phyloP scores from a whole-genome alignment of 176 grass and related monocot genomes.

The Metroxylon sagu region DNA sequence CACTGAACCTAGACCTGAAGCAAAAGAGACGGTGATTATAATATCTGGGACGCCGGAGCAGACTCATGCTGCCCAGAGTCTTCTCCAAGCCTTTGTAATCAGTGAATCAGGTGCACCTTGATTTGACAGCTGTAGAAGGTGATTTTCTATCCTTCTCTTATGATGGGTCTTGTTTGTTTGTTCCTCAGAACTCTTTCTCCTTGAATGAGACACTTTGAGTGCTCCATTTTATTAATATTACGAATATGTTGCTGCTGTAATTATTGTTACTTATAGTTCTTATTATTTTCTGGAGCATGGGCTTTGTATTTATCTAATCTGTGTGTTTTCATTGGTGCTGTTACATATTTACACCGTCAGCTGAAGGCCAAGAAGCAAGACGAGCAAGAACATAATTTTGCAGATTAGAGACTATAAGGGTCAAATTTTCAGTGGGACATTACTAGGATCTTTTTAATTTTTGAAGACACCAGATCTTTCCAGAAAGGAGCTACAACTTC shows the following conservation, averaged over 20 bases:
- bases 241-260: too few relatives aligned
- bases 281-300: neutral
- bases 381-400: slow-evolving; percentile 8
- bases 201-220: too few relatives aligned
- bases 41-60: slow-evolving; percentile 78
- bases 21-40: slow-evolving; percentile 50
- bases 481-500: neutral
- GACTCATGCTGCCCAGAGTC: slow-evolving; percentile 82
- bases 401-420: slow-evolving; percentile 12
- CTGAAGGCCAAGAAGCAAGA: slow-evolving; percentile 9
- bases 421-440: slow-evolving; percentile 8
- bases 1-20: slow-evolving; percentile 56
- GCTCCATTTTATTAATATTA: too few relatives aligned
- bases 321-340: slow-evolving; percentile 1
- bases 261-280: too few relatives aligned
- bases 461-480: slow-evolving; percentile 7
- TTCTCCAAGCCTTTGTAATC: slow-evolving; percentile 85
- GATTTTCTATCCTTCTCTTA: slow-evolving; percentile 4
- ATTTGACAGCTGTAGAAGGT: slow-evolving; percentile 28
- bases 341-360: slow-evolving; percentile 7
- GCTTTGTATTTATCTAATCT: neutral
- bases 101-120: slow-evolving; percentile 55
- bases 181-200: too few relatives aligned
- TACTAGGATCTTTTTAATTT: slow-evolving; percentile 5
- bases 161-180: too few relatives aligned